These are phyloP conservation scores for Wolfiporia cocos DNA, from an alignment of 1,284 basidiomycete species.

Conservation along the genomic window DNA sequence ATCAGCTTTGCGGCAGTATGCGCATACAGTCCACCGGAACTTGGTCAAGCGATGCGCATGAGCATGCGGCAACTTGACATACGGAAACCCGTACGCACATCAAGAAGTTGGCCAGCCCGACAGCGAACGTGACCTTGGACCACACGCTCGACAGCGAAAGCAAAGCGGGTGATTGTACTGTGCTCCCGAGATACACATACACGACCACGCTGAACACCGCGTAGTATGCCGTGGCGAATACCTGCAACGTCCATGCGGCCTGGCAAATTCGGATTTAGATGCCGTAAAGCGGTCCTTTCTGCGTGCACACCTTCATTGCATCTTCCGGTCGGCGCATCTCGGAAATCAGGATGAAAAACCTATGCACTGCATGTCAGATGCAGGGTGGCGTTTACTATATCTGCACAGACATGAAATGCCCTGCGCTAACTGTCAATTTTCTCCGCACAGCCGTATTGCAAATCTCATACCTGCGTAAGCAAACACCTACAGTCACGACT, in stretches of 20 bases:
- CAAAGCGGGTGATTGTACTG: constrained; percentile 49
- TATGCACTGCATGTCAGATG: constrained; percentile 8
- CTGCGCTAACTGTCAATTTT: constrained; percentile 27
- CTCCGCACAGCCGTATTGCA: neutral
- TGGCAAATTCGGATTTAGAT: constrained; percentile 9
- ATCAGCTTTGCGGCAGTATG: constrained; percentile 55
- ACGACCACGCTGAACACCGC: constrained; percentile 44
- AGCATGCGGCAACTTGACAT: neutral
- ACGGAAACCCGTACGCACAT: constrained; percentile 29
- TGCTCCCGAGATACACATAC: constrained; percentile 53
- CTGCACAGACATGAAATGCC: constrained; percentile 44
- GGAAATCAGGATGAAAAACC: constrained; percentile 53
- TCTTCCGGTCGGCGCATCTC: constrained; percentile 47
- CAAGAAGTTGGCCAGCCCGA: constrained; percentile 44
- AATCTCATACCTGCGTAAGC: constrained; percentile 40
- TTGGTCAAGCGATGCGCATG: constrained; percentile 11
- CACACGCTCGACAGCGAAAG: constrained; percentile 43
- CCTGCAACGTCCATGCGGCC: constrained; percentile 49
- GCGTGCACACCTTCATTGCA: constrained; percentile 43
- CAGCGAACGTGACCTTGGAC: constrained; percentile 43
- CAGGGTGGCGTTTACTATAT: neutral
- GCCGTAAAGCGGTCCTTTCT: neutral
- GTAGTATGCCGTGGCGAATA: constrained; percentile 45
- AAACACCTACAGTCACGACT: constrained; percentile 37
- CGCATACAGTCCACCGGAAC: constrained; percentile 40